Base-by-base conservation (phyloP, 2,329 filamentous ascomycete species). In the Coleophoma eucalyptorum region DNA sequence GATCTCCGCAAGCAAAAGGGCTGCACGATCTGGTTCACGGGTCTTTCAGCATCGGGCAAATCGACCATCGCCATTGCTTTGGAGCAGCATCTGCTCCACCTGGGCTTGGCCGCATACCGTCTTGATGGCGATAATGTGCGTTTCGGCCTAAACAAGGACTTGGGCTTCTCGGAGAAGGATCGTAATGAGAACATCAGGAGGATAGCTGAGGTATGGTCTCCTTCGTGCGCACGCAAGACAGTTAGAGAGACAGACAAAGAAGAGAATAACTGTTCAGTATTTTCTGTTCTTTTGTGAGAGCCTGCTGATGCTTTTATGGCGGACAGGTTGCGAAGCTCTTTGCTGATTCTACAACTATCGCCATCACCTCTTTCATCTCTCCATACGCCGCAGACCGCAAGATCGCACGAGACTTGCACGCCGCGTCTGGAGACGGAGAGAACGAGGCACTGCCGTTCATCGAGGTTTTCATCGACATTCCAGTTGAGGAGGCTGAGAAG, bases 71-170 rank as follows among this genome's bases (percentile, higher is more conserved):
- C 94, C 50, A 96, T 90, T 3, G 94, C 94, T 15, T 88, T 99
- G 38, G 94, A 99, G 78, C 93, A 97, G 76, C 91, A 97, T 71
- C 86, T 99, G 33, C 83, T 99, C 50, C 91, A 96, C 70, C 80
- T 90, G 11, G 87, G 86, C 41, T 76, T 94, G 47, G 77, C 86
- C 50, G 89, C 92, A 54, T 99, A 99, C 81, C 86, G 94, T 48
- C 86, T 99, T 31, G 94, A 99, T 72, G 94, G 93, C 65, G 94
- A 99, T 81, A 99, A 99, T 73, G 87, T 99, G 59, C 93, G 94
- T 55, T 97, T 97, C 75, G 94, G 94, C 15, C 80, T 99, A 60
- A 99, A 97, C 83, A 96, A 95, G 74, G 93, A 97, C 75, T 81
- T 99, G 11, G 93, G 93, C 15, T 99, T 97, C 78, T 88, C 84